phyloP scores from a whole-genome alignment of 805 yeast genomes.

The Barnettozyma pratensis region DNA sequence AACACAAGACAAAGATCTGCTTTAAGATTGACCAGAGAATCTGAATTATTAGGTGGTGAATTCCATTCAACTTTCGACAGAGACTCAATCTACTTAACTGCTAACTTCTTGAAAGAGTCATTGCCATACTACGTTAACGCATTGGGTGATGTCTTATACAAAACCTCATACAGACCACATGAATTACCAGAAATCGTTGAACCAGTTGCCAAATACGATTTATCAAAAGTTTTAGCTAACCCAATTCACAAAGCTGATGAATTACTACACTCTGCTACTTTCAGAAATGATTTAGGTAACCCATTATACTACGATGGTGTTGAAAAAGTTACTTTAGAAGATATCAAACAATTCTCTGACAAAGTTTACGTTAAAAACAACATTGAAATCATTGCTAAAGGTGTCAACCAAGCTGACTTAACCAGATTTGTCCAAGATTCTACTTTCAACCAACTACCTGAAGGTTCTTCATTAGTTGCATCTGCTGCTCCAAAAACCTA shows the following conservation, averaged over 20 bases:
- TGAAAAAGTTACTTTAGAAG: slow-evolving; percentile 52
- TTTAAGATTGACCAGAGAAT: slow-evolving; percentile 88
- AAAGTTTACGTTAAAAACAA: slow-evolving; percentile 65
- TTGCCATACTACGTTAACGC: slow-evolving; percentile 90
- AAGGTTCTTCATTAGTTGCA: slow-evolving; percentile 46
- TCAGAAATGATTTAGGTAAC: slow-evolving; percentile 84
- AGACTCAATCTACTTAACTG: slow-evolving; percentile 75
- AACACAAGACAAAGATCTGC: slow-evolving; percentile 82
- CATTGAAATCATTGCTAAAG: slow-evolving; percentile 66
- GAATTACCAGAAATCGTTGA: slow-evolving; percentile 78
- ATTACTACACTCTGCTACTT: slow-evolving; percentile 72
- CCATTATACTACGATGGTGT: slow-evolving; percentile 72
- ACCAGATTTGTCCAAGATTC: slow-evolving; percentile 61
- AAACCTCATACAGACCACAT: slow-evolving; percentile 73
- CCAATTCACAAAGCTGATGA: slow-evolving; percentile 65
- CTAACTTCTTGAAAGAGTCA: slow-evolving; percentile 80
- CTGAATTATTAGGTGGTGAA: slow-evolving; percentile 87
- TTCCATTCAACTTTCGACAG: slow-evolving; percentile 69
- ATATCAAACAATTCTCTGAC: slow-evolving; percentile 61
- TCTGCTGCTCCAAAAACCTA: slow-evolving; percentile 38
- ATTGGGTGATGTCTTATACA: slow-evolving; percentile 65
- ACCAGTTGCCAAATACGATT: slow-evolving; percentile 71
- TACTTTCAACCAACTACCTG: slow-evolving; percentile 55
- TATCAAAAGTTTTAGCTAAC: slow-evolving; percentile 43
- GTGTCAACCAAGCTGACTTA: slow-evolving; percentile 70